phyloP scores from a whole-genome alignment of 768 basidiomycete species.

The Lentinula lateritia region DNA sequence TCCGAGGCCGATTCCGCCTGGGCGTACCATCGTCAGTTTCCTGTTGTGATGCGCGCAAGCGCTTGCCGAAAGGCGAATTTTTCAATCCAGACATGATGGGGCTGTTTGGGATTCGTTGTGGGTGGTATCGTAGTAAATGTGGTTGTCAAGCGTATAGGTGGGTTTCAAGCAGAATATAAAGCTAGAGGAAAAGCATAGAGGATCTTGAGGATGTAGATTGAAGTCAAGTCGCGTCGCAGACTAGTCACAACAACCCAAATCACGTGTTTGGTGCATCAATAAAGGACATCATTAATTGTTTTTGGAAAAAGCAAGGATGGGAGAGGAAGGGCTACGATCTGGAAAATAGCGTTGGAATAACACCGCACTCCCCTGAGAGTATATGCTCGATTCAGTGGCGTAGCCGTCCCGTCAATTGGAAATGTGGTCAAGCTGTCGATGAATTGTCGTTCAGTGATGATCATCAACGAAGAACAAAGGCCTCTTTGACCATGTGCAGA shows the following conservation, averaged over 20 bases:
- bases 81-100: conserved; percentile 64
- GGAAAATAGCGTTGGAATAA: neutral
- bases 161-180: neutral
- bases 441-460: too few species aligned
- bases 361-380: too few species aligned
- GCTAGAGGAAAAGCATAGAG: neutral
- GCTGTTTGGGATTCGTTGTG: neutral
- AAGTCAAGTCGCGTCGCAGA: neutral
- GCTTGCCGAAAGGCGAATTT: conserved; percentile 82
- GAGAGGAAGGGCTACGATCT: neutral
- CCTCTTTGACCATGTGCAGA: too few species aligned
- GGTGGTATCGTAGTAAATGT: neutral
- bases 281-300: neutral
- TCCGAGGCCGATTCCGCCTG: conserved; percentile 44
- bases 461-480: neutral
- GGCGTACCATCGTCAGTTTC: conserved; percentile 54
- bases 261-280: neutral
- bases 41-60: conserved; percentile 66
- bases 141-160: neutral
- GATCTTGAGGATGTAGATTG: neutral
- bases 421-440: neutral
- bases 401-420: neutral
- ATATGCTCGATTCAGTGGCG: too few species aligned
- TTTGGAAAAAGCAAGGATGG: neutral
- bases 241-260: neutral